phyloP scores from a whole-genome alignment of 441 rosid species.

The Gossypium aridum region DNA sequence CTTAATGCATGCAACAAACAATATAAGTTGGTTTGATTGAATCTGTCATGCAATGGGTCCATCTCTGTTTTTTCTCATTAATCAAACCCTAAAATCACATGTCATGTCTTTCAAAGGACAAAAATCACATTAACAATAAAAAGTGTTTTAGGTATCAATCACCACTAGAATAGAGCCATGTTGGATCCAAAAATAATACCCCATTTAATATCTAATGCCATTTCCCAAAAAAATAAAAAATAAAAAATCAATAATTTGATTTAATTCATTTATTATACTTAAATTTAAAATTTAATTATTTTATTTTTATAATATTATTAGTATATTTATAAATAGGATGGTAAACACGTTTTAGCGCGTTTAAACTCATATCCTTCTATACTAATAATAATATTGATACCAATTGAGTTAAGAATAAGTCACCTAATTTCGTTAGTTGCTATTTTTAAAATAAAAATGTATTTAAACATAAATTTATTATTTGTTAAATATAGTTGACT shows the following conservation, averaged over 20 bases:
- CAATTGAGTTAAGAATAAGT: no score
- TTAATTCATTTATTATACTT: no score
- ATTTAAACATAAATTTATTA: no score
- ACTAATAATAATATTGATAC: no score
- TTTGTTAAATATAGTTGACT: no score
- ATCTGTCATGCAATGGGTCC: not conserved
- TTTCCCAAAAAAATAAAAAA: not conserved
- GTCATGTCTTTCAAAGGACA: slow-evolving; percentile 5
- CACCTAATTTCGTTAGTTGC: no score
- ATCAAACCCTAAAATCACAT: slow-evolving; percentile 1
- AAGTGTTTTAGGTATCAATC: not conserved
- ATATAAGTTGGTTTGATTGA: not conserved
- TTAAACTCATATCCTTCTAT: no score
- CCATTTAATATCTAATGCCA: not conserved
- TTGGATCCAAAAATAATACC: not conserved
- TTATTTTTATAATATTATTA: no score
- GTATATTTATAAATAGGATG: no score
- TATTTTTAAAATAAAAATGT: no score
- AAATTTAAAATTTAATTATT: no score
- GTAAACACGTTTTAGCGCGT: no score
- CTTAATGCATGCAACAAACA: not conserved
- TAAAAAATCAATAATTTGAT: not conserved
- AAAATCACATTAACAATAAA: not conserved
- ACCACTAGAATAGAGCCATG: not conserved
- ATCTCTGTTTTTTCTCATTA: not conserved